Percentiles rank a stretch among this genome's conserved stretches.
Evolutionary conservation across 345 rosid genomes (phyloP).

Genomic region (Diplotaxis tenuifolia): DNA sequence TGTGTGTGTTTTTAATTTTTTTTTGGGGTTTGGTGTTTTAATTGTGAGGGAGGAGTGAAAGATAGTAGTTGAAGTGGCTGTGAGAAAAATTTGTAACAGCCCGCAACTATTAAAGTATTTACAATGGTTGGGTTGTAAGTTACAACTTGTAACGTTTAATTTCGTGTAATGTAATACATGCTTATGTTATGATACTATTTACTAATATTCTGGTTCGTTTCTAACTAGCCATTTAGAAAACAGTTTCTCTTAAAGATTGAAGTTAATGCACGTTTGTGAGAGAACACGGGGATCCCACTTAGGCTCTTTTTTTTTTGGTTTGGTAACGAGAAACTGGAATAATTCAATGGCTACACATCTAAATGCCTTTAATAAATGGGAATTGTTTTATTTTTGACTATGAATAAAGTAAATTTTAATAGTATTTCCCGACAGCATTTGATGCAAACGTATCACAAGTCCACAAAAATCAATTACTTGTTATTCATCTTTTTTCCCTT

Average conservation of each 20-base stretch:
- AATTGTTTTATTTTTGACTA: conserved; percentile 21
- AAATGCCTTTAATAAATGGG: conserved; percentile 28
- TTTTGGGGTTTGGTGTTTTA: conserved; percentile 17
- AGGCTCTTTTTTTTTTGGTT: too few species aligned
- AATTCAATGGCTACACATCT: conserved; percentile 31
- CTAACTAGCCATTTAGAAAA: not conserved
- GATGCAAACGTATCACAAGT: conserved; percentile 32
- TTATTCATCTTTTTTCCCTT: conserved; percentile 3
- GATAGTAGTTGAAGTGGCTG: conserved; percentile 38
- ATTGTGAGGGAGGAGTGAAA: conserved; percentile 22
- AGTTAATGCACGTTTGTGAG: conserved; percentile 17
- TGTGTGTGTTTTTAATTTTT: conserved; percentile 17
- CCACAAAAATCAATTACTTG: conserved; percentile 1
- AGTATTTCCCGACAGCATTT: conserved; percentile 32
- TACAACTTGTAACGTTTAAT: conserved; percentile 31
- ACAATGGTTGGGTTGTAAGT: conserved; percentile 25
- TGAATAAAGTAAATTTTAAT: not conserved
- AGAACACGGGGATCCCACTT: conserved; percentile 37
- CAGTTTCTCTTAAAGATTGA: not conserved
- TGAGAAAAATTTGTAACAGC: conserved; percentile 38
- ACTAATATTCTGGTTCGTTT: not conserved
- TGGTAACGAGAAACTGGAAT: conserved; percentile 28
- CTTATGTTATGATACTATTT: conserved; percentile 6
- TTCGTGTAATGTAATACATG: conserved; percentile 24
- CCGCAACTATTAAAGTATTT: conserved; percentile 34